Evolutionary conservation across 768 basidiomycete genomes (phyloP), one percentile per base, ranked within the genome.

Genomic region (Amyloporia xantha): DNA sequence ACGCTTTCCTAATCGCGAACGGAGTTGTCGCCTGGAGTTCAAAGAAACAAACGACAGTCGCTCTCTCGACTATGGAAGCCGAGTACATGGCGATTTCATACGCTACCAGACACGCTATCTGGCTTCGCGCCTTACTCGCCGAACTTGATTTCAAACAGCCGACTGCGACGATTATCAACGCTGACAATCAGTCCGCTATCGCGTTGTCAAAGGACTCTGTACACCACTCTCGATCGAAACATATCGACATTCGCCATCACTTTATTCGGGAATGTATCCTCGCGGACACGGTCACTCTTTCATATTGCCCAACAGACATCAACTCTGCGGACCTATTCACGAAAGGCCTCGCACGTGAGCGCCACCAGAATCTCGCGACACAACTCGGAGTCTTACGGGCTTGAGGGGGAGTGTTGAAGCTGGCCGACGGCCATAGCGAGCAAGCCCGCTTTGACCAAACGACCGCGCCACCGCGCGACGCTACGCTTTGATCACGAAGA

Each of bases 281-380:
- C 21, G 41, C 51, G 1, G 53, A 60, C 4, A 50, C 52, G 2
- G 51, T 73, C 23, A 24, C 39, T 1, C 44, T 68, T 4, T 7
- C 27, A 4, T 68, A 68, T 56, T 53, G 67, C 21, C 62, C 67
- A 2, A 68, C 69, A 0, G 30, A 42, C 0, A 56, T 69, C 24
- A 72, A 68, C 51, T 41, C 59, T 11, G 68, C 72, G 0, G 71
- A 75, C 54, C 58, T 69, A 7, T 64, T 76, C 45, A 75, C 70
- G 0, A 74, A 75, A 50, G 46, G 61, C 1, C 51, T 59, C 33
- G 38, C 53, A 2, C 49, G 49, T 9, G 47, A n/a, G n/a, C n/a
- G n/a, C n/a, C n/a, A n/a, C n/a, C n/a, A n/a, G n/a, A n/a, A n/a
- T n/a, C n/a, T n/a, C n/a, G n/a, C n/a, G n/a, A n/a, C n/a, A n/a